phyloP scores from a whole-genome alignment of 257 asterid genomes.

The Rauvolfia tetraphylla region DNA sequence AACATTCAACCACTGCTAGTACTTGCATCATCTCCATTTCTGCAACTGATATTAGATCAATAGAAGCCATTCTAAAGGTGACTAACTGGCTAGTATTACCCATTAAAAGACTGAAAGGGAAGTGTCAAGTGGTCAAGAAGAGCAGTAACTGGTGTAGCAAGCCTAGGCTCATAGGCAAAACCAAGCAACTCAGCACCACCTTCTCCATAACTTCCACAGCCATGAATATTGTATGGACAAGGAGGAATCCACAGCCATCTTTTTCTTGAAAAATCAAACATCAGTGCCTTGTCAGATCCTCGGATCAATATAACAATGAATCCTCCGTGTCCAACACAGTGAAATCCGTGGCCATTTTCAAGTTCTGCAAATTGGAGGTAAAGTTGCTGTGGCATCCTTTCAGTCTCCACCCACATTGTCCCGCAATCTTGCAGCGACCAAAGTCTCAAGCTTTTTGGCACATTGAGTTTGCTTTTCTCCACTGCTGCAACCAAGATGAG shows the following conservation, averaged over 20 bases:
- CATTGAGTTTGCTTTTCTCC: conserved; percentile 90
- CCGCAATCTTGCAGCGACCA: conserved; percentile 77
- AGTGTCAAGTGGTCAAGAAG: conserved; percentile 79
- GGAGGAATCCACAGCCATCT: conserved; percentile 83
- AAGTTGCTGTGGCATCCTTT: conserved; percentile 94
- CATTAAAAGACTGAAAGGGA: conserved; percentile 59
- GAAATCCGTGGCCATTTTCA: conserved; percentile 69
- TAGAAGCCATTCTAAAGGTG: background rate
- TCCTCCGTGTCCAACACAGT: conserved; percentile 72
- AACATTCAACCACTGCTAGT: background rate
- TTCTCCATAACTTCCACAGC: conserved; percentile 15
- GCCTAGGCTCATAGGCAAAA: conserved; percentile 64
- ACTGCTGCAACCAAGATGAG: conserved; percentile 74
- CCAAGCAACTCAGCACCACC: conserved; percentile 61
- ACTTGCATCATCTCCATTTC: background rate
- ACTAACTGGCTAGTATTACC: background rate
- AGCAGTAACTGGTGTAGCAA: conserved; percentile 66
- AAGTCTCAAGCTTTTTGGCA: conserved; percentile 74
- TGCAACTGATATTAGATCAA: background rate
- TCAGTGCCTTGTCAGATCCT: conserved; percentile 43
- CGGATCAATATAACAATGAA: conserved; percentile 46
- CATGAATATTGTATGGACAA: conserved; percentile 45
- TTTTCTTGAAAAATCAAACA: conserved; percentile 61
- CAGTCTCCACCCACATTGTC: conserved; percentile 70
- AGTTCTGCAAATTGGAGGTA: conserved; percentile 61